A percentile compares a stretch with the other conserved stretches of the same genome.
Evolutionary conservation across 805 yeast genomes (phyloP).

Genomic region (fission yeast (Schizosaccharomyces pombe)): DNA sequence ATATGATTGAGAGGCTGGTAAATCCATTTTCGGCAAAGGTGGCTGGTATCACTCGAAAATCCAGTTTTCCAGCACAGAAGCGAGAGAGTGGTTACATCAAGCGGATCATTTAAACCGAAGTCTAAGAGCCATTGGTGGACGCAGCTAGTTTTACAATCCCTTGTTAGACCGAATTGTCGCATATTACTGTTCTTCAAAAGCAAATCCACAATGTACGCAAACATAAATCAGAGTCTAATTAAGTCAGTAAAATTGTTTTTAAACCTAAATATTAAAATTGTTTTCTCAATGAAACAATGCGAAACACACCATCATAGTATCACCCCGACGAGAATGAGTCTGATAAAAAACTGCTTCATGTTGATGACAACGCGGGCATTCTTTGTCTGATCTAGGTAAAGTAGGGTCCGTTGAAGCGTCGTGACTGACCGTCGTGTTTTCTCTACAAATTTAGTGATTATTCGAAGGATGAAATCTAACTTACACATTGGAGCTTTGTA

Average conservation of each 20-base stretch:
- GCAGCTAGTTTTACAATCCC: no score
- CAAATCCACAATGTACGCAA: background rate
- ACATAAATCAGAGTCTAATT: slow-evolving; percentile 1
- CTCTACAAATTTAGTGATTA: slow-evolving; percentile 14
- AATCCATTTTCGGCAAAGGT: background rate
- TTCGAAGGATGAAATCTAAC: background rate
- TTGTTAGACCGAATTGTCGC: background rate
- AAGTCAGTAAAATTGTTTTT: no score
- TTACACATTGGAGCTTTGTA: background rate
- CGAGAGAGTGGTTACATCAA: background rate
- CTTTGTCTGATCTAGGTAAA: slow-evolving; percentile 79
- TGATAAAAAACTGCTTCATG: slow-evolving; percentile 91
- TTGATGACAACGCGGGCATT: slow-evolving; percentile 73
- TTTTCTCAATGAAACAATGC: background rate
- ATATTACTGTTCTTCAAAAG: background rate
- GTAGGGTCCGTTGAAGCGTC: slow-evolving; percentile 96
- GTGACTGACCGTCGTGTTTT: slow-evolving; percentile 89
- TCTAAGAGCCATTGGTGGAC: no score
- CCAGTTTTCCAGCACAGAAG: background rate
- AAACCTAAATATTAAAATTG: no score
- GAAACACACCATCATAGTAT: slow-evolving; percentile 61
- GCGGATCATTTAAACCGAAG: background rate
- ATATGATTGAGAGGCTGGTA: background rate
- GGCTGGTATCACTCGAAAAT: background rate
- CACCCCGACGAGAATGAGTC: slow-evolving; percentile 82